Evolutionary conservation across 495 filamentous ascomycete species (phyloP).

Genomic region (Penicillium argentinense): DNA sequence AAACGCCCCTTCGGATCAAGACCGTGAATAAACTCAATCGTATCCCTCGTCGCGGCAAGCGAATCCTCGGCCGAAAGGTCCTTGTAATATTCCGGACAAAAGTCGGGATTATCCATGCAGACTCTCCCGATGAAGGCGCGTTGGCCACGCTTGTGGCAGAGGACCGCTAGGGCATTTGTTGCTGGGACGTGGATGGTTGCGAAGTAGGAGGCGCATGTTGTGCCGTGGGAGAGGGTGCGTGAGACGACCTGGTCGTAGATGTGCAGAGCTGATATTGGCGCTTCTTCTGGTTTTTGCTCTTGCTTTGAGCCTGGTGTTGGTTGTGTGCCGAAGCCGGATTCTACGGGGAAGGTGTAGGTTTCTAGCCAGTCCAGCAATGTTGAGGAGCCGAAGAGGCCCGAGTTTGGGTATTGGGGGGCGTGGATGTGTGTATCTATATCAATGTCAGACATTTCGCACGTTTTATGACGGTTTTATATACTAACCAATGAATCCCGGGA

Average conservation of each 20-base stretch:
- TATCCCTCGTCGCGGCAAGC: conserved; percentile 55
- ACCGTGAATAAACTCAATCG: conserved; percentile 63
- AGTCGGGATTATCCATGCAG: conserved; percentile 74
- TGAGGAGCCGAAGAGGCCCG: conserved; percentile 85
- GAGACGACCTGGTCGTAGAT: conserved; percentile 75
- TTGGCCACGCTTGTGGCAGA: conserved; percentile 75
- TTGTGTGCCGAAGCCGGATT: conserved; percentile 60
- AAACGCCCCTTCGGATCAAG: conserved; percentile 65
- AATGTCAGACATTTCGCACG: no score
- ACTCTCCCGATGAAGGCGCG: conserved; percentile 87
- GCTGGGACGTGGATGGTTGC: conserved; percentile 78
- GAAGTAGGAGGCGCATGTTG: conserved; percentile 92
- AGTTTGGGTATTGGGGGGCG: conserved; percentile 91
- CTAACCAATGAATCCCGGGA: conserved; percentile 94
- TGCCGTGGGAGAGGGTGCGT: conserved; percentile 83
- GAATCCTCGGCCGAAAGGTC: conserved; percentile 62
- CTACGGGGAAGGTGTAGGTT: conserved; percentile 92
- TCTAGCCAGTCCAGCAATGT: conserved; percentile 93
- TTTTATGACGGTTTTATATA: no score
- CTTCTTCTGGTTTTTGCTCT: conserved; percentile 7
- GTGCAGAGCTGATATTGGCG: conserved; percentile 46
- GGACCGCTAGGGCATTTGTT: conserved; percentile 83
- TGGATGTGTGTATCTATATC: conserved; percentile 83
- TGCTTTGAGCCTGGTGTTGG: conserved; percentile 39
- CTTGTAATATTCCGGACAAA: conserved; percentile 71